phyloP scores from a whole-genome alignment of 768 basidiomycete species.

The Calocybe gangraenosa region DNA sequence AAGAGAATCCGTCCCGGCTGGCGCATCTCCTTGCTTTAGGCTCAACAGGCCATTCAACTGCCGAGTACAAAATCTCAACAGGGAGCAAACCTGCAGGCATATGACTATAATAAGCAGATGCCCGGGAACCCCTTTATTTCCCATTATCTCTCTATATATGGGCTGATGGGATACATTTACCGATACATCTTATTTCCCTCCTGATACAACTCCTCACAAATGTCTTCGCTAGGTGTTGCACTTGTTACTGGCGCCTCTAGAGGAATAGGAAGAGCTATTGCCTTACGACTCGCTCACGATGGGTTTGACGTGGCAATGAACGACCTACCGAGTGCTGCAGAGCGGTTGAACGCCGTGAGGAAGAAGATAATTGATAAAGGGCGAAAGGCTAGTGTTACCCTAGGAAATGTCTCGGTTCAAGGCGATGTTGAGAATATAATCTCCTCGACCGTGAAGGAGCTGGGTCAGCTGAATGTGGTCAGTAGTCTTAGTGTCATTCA shows the following conservation, averaged over 20 bases:
- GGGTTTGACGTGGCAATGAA: neutral
- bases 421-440: constrained; percentile 33
- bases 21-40: no score
- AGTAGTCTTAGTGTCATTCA: constrained; percentile 1
- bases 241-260: neutral
- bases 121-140: no score
- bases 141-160: no score
- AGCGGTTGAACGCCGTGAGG: neutral
- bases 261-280: neutral
- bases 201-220: no score
- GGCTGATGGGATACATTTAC: no score
- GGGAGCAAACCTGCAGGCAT: no score
- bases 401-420: constrained; percentile 31
- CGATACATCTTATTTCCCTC: no score
- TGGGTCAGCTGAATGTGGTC: constrained; percentile 29
- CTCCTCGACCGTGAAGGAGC: constrained; percentile 6
- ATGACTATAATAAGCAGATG: no score
- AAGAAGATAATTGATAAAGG: constrained; percentile 15
- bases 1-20: no score
- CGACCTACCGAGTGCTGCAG: neutral
- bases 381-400: constrained; percentile 1
- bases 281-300: neutral
- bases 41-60: no score
- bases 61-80: no score
- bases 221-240: neutral